Conservation (phyloP, 495 filamentous ascomycete species). For the Hamigera avellanea region DNA sequence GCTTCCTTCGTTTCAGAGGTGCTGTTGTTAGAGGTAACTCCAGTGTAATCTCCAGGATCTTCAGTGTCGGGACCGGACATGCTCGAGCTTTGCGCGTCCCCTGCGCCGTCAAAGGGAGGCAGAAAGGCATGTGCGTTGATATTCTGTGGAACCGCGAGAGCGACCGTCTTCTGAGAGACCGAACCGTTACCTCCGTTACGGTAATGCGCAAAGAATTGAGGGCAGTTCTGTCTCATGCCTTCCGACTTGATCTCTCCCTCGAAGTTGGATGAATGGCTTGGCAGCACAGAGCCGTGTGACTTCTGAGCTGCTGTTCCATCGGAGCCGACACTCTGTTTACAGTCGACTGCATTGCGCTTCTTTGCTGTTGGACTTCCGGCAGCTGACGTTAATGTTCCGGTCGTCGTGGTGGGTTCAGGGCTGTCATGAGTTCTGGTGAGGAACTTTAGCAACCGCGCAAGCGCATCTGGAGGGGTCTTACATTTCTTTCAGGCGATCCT, state of each 20-base stretch:
- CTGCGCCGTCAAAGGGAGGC: conserved; percentile 15
- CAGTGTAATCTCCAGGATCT: neutral
- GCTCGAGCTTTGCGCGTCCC: conserved; percentile 4
- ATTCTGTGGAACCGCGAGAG: conserved; percentile 13
- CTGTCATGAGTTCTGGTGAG: no score
- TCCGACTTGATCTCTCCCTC: neutral
- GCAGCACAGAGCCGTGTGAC: neutral
- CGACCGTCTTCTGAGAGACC: conserved; percentile 11
- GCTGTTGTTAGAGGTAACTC: neutral
- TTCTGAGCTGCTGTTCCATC: neutral
- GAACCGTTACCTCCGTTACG: conserved; percentile 8
- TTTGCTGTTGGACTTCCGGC: neutral
- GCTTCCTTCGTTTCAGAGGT: neutral
- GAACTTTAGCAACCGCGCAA: no score
- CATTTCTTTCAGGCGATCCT: no score
- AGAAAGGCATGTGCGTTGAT: conserved; percentile 21
- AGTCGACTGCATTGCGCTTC: neutral
- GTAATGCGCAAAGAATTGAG: conserved; percentile 8
- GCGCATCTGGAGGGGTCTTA: no score
- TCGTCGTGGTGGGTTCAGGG: neutral
- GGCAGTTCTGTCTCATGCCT: conserved; percentile 1
- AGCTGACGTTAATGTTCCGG: neutral
- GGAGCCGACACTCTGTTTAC: neutral
- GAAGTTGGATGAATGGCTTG: neutral
- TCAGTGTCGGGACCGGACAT: conserved; percentile 1